Conservation (phyloP, 768 basidiomycete species). For the Cystobasidiopsis lactophilus region DNA sequence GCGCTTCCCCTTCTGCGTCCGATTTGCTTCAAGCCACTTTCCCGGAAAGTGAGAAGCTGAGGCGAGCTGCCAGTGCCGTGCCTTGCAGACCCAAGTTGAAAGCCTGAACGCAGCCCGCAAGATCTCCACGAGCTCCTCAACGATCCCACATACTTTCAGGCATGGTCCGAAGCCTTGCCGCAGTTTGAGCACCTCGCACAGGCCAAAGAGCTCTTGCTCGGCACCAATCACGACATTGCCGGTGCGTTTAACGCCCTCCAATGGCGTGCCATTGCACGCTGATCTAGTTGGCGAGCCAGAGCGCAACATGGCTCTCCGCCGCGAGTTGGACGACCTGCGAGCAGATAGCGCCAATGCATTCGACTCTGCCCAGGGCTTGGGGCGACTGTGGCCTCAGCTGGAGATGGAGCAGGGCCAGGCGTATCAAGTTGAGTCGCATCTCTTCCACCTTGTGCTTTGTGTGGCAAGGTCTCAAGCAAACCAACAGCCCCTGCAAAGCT, state of each 20-base stretch:
- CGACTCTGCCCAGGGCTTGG: background rate
- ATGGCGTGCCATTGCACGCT: background rate
- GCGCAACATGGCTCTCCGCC: slow-evolving; percentile 5
- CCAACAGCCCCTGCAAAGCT: slow-evolving; percentile 4
- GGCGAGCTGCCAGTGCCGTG: no score
- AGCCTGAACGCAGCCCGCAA: slow-evolving; percentile 12
- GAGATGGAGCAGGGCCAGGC: slow-evolving; percentile 4
- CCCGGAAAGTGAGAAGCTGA: no score
- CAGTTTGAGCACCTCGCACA: background rate
- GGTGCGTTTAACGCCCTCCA: slow-evolving; percentile 3
- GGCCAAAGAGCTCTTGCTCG: slow-evolving; percentile 1
- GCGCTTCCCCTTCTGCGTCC: background rate
- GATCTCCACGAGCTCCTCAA: slow-evolving; percentile 8
- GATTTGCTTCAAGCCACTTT: no score
- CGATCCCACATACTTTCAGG: slow-evolving; percentile 8
- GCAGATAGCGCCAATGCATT: slow-evolving; percentile 6
- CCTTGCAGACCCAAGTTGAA: no score
- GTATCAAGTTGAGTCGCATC: slow-evolving; percentile 5
- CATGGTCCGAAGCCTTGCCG: slow-evolving; percentile 8
- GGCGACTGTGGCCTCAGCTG: slow-evolving; percentile 5
- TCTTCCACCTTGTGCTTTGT: background rate
- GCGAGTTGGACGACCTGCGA: slow-evolving; percentile 3
- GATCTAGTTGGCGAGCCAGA: background rate
- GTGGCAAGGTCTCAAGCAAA: background rate
- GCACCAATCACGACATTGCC: slow-evolving; percentile 1